phyloP scores from a whole-genome alignment of 108 stramenopile species.

The Schizochytrium sp. region DNA sequence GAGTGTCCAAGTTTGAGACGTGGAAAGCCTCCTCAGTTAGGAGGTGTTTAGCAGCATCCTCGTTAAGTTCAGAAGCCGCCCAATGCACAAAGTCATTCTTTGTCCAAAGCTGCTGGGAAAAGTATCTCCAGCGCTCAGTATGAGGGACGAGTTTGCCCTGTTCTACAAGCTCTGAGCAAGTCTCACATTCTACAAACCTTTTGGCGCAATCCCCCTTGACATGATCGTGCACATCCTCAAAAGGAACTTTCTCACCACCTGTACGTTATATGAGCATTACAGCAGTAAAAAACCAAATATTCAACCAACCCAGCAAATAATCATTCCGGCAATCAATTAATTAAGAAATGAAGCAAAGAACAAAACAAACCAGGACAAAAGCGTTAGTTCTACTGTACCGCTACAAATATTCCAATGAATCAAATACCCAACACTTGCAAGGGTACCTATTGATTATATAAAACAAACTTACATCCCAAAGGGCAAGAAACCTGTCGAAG shows the following conservation, averaged over 20 bases:
- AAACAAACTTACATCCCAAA: constrained; percentile 28
- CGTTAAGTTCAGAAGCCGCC: not conserved
- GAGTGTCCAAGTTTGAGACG: not conserved
- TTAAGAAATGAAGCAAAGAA: no score
- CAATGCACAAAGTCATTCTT: constrained; percentile 21
- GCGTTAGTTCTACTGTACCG: no score
- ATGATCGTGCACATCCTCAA: not conserved
- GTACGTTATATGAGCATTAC: not conserved
- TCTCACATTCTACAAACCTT: not conserved
- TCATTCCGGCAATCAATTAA: not conserved
- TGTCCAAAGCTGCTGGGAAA: not conserved
- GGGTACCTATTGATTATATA: not conserved
- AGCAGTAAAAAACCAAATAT: not conserved
- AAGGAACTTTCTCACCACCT: not conserved
- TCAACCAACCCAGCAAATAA: not conserved
- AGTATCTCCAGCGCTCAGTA: not conserved
- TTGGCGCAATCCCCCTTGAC: not conserved
- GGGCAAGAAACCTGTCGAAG: constrained; percentile 14
- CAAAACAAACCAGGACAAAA: no score
- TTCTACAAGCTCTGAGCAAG: constrained; percentile 11
- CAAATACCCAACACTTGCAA: no score
- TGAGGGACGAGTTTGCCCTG: not conserved
- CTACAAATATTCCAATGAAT: no score
- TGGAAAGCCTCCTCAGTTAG: not conserved
- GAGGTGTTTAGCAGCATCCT: not conserved